Conservation (phyloP, 441 rosid species). For the Francoa sonchifolia region DNA sequence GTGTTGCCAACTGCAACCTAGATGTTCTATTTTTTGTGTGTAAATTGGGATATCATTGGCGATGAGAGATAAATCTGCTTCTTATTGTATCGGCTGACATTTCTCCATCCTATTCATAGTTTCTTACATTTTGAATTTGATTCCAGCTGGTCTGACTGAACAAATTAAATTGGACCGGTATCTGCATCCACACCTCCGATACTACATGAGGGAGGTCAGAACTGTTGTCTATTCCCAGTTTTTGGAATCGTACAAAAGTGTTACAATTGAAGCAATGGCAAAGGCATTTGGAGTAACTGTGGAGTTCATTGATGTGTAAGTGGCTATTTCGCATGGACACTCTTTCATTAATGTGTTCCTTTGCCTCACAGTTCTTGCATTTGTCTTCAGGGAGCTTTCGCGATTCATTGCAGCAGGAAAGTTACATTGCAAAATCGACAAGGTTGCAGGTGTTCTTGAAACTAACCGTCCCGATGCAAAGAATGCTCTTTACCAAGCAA, state of each 20-base stretch:
- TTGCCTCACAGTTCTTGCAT: not conserved
- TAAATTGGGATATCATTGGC: too few relatives aligned
- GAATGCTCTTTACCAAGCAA: slow-evolving; percentile 93
- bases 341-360: not conserved
- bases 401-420: slow-evolving; percentile 92
- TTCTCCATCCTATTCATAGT: too few relatives aligned
- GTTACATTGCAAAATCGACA: slow-evolving; percentile 97
- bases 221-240: slow-evolving; percentile 88
- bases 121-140: not conserved
- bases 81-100: too few relatives aligned
- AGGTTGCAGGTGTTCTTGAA: slow-evolving; percentile 97
- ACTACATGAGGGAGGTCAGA: slow-evolving; percentile 97
- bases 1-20: too few relatives aligned
- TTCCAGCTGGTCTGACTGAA: slow-evolving; percentile 72
- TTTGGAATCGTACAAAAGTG: slow-evolving; percentile 90
- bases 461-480: slow-evolving; percentile 93
- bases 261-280: slow-evolving; percentile 95
- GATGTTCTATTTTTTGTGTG: too few relatives aligned
- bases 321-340: slow-evolving; percentile 5
- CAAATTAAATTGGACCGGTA: slow-evolving; percentile 88
- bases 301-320: slow-evolving; percentile 93
- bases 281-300: slow-evolving; percentile 89
- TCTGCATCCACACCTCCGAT: slow-evolving; percentile 90
- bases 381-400: slow-evolving; percentile 63
- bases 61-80: too few relatives aligned